phyloP scores from a whole-genome alignment of 1,139 yeast species.

The Saccharomycopsis crataegensis region DNA sequence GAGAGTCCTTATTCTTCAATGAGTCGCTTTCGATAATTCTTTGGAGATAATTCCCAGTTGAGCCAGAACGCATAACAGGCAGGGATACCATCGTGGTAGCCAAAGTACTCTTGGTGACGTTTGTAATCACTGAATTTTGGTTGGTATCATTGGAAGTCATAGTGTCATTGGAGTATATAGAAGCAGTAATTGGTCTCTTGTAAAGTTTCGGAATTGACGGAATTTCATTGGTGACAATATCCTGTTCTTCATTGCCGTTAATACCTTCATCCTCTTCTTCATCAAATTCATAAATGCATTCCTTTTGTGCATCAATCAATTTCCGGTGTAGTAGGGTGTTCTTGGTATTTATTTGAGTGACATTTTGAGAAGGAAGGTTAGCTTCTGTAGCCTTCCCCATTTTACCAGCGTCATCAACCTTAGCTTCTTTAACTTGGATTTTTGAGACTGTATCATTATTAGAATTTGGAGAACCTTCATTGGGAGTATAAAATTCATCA shows the following conservation, averaged over 20 bases:
- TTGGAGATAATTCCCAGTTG: background rate
- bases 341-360: slow-evolving; percentile 1
- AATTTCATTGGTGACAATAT: background rate
- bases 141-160: background rate
- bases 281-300: slow-evolving; percentile 8
- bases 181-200: background rate
- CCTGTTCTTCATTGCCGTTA: background rate
- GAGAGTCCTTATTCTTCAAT: background rate
- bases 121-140: background rate
- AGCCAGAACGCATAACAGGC: background rate
- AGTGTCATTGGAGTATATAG: background rate
- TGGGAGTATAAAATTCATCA: slow-evolving; percentile 16
- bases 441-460: background rate
- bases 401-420: background rate
- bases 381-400: background rate
- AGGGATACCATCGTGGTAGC: background rate
- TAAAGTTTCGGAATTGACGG: background rate
- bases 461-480: slow-evolving; percentile 4
- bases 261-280: background rate
- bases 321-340: slow-evolving; percentile 13
- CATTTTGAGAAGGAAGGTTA: slow-evolving; percentile 1
- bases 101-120: slow-evolving; percentile 1
- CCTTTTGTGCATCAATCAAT: slow-evolving; percentile 4
- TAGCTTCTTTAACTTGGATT: background rate
- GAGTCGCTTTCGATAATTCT: background rate